A percentile compares a stretch with the other conserved stretches of the same genome.
phyloP scores from a whole-genome alignment of 352 stramenopile genomes.

The Globisporangium perplexum region DNA sequence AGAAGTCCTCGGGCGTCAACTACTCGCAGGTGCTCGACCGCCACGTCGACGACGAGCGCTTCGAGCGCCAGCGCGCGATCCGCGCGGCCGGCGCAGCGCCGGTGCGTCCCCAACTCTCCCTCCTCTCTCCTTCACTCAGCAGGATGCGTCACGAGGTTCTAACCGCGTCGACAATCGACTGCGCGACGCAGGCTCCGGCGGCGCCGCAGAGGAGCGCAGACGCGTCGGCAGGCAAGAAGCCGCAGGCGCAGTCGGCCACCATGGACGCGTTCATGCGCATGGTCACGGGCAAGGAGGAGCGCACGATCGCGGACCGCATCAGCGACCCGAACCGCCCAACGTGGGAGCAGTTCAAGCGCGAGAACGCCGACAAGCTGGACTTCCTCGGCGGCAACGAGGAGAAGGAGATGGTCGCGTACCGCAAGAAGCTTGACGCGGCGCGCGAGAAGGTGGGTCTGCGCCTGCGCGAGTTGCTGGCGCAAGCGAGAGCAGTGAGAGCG shows the following conservation, averaged over 20 bases:
- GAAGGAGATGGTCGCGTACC: constrained; percentile 93
- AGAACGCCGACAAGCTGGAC: constrained; percentile 93
- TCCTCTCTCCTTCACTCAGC: neutral
- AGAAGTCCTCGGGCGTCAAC: constrained; percentile 76
- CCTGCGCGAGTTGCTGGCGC: too few species aligned
- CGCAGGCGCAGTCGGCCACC: constrained; percentile 52
- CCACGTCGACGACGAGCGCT: constrained; percentile 81
- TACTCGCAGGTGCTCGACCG: constrained; percentile 78
- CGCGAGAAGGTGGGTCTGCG: constrained; percentile 70
- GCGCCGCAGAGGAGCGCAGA: neutral
- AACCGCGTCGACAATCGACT: neutral
- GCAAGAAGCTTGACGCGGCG: constrained; percentile 89
- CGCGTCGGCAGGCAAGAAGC: constrained; percentile 12
- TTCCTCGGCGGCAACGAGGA: constrained; percentile 72
- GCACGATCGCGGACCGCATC: constrained; percentile 92
- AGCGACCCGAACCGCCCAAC: constrained; percentile 92
- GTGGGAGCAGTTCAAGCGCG: constrained; percentile 96
- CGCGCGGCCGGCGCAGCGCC: constrained; percentile 26
- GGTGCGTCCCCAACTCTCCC: constrained; percentile 17
- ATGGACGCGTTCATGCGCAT: constrained; percentile 94
- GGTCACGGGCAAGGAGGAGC: constrained; percentile 90
- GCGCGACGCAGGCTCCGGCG: neutral
- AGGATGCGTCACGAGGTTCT: too few species aligned
- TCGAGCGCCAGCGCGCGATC: constrained; percentile 65
- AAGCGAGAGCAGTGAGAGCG: too few species aligned